These are phyloP conservation scores for Neurospora africana DNA, from an alignment of 495 filamentous ascomycete genomes.

Conservation along the genomic window DNA sequence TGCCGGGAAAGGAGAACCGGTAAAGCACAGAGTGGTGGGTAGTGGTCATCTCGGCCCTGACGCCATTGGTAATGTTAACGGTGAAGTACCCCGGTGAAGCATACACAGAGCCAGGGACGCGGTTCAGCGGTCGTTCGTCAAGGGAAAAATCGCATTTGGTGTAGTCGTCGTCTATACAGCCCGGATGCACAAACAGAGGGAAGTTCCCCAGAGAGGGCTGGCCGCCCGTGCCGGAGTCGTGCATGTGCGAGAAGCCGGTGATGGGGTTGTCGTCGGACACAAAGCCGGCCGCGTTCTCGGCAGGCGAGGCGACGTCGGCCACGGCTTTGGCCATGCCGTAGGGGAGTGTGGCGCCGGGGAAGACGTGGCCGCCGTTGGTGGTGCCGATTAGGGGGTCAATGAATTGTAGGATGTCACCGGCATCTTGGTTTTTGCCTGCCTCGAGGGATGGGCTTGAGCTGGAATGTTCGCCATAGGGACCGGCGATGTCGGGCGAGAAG, in stretches of 20 bases:
- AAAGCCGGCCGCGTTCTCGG: slow-evolving; percentile 58
- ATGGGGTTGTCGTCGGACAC: slow-evolving; percentile 45
- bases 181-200: slow-evolving; percentile 57
- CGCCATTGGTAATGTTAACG: slow-evolving; percentile 47
- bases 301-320: slow-evolving; percentile 43
- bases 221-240: slow-evolving; percentile 52
- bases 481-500: slow-evolving; percentile 17
- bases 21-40: slow-evolving; percentile 57
- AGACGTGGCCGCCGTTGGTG: slow-evolving; percentile 58
- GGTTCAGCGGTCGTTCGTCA: slow-evolving; percentile 33
- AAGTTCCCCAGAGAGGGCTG: slow-evolving; percentile 66
- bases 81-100: slow-evolving; percentile 62
- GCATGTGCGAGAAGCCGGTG: slow-evolving; percentile 50
- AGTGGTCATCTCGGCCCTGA: slow-evolving; percentile 64
- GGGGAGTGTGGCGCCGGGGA: slow-evolving; percentile 59
- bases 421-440: background rate
- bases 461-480: slow-evolving; percentile 1
- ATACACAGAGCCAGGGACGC: slow-evolving; percentile 40
- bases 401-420: slow-evolving; percentile 27
- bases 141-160: slow-evolving; percentile 49
- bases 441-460: background rate
- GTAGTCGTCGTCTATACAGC: slow-evolving; percentile 54
- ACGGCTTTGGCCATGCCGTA: slow-evolving; percentile 66
- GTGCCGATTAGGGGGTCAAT: slow-evolving; percentile 53
- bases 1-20: slow-evolving; percentile 50